phyloP scores from a whole-genome alignment of 2,329 filamentous ascomycete genomes.

The Penicillium sp. region DNA sequence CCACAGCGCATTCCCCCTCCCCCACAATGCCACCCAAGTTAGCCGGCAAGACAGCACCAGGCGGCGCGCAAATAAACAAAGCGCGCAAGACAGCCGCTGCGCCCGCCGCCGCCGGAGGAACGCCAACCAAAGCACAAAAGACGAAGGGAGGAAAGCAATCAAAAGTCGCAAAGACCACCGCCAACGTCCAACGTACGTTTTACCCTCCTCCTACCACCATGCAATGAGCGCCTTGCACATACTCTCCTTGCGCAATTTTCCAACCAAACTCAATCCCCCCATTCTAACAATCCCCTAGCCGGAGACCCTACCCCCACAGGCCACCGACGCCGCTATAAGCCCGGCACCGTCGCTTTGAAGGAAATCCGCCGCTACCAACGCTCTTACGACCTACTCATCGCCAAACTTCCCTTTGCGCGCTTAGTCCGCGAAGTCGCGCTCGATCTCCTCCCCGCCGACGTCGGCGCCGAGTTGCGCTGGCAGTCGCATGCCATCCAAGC shows the following conservation, averaged over 20 bases:
- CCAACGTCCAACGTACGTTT: conserved; percentile 40
- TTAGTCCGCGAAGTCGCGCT: conserved; percentile 55
- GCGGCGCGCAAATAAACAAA: conserved; percentile 5
- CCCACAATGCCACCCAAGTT: conserved; percentile 32
- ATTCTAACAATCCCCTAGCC: conserved; percentile 47
- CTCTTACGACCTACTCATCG: conserved; percentile 80
- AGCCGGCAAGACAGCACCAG: conserved; percentile 17
- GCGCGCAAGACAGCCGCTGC: conserved; percentile 1
- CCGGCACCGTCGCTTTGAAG: conserved; percentile 80
- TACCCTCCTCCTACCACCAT: neutral
- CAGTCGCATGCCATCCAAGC: conserved; percentile 93
- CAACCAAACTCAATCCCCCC: neutral
- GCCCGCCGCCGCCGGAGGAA: conserved; percentile 12
- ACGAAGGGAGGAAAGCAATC: conserved; percentile 22
- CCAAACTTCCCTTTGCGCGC: conserved; percentile 52
- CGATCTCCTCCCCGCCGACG: conserved; percentile 55
- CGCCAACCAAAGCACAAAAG: conserved; percentile 23
- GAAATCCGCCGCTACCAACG: conserved; percentile 91
- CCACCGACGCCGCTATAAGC: conserved; percentile 63
- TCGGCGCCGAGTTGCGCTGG: conserved; percentile 76
- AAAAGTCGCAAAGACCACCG: conserved; percentile 20
- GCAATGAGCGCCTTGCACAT: neutral
- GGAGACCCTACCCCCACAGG: conserved; percentile 69
- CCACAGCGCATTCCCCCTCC: neutral
- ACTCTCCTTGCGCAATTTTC: neutral